Evolutionary conservation across 2,329 filamentous ascomycete species (phyloP).

Genomic region (Colletotrichum sp.): DNA sequence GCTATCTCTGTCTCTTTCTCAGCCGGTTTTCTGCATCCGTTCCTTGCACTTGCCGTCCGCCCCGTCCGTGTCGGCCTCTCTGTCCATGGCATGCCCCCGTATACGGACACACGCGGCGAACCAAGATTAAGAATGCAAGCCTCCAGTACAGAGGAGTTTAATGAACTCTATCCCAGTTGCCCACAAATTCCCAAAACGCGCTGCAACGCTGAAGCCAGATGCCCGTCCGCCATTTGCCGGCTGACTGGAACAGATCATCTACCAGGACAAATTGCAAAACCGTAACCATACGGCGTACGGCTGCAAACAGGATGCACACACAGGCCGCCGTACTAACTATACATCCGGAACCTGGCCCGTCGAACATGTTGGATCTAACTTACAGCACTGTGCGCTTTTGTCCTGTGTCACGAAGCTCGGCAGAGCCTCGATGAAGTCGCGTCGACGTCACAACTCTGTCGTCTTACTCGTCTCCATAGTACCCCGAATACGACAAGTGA

Average conservation of each 20-base stretch:
- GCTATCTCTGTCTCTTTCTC: not conserved
- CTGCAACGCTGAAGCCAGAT: not conserved
- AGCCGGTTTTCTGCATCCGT: not conserved
- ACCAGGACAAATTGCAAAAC: not conserved
- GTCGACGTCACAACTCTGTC: not conserved
- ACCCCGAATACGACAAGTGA: not conserved
- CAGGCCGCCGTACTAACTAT: not conserved
- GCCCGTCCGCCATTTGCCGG: not conserved
- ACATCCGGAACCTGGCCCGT: not conserved
- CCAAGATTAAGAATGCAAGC: not conserved
- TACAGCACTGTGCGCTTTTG: not conserved
- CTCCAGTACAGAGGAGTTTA: not conserved
- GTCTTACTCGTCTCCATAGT: not conserved
- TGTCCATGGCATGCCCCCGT: not conserved
- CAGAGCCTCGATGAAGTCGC: not conserved
- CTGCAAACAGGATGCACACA: not conserved
- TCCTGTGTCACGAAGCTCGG: not conserved
- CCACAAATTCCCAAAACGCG: not conserved
- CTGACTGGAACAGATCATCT: not conserved
- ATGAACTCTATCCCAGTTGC: slow-evolving; percentile 12
- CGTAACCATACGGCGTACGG: not conserved
- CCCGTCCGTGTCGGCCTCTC: not conserved
- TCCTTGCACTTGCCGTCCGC: not conserved
- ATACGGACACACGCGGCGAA: not conserved
- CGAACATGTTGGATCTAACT: not conserved